Percentiles rank a stretch among this genome's conserved stretches.
phyloP scores from a whole-genome alignment of 208 protist species.

The Leptomonas pyrrhocoris region DNA sequence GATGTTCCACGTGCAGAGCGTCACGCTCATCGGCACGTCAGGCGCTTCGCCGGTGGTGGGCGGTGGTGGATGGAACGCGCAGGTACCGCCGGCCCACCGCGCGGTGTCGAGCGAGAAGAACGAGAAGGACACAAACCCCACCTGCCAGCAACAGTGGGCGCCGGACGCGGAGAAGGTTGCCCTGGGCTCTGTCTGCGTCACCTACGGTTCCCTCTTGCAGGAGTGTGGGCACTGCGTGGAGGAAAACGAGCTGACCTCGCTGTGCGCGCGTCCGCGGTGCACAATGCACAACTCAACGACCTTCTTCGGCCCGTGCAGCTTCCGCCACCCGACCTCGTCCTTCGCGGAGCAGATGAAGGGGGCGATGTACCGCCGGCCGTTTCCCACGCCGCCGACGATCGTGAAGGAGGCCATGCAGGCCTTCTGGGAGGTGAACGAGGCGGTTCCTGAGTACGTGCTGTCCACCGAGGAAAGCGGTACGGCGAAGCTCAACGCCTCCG shows the following conservation, averaged over 20 bases:
- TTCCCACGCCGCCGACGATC: constrained; percentile 35
- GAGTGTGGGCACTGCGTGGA: constrained; percentile 64
- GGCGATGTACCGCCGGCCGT: constrained; percentile 45
- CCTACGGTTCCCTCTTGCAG: constrained; percentile 46
- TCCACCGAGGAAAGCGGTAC: background rate
- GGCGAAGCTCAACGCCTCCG: constrained; percentile 10
- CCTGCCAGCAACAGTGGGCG: constrained; percentile 39
- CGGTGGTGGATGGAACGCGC: constrained; percentile 45
- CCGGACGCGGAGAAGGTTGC: constrained; percentile 34
- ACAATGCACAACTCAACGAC: constrained; percentile 43
- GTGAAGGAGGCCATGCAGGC: constrained; percentile 38
- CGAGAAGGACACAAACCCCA: constrained; percentile 29
- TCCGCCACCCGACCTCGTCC: constrained; percentile 35
- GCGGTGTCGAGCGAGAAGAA: constrained; percentile 11
- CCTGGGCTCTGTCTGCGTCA: constrained; percentile 69
- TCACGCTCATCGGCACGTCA: constrained; percentile 57
- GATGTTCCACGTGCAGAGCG: constrained; percentile 44
- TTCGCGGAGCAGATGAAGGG: constrained; percentile 45
- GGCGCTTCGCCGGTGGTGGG: constrained; percentile 64
- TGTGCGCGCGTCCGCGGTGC: constrained; percentile 58
- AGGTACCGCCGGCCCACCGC: constrained; percentile 6
- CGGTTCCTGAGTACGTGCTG: constrained; percentile 34
- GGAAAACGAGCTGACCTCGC: constrained; percentile 35
- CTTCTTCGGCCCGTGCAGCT: constrained; percentile 51
- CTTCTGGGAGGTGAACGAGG: constrained; percentile 59